Conservation (phyloP, 495 filamentous ascomycete genomes). For the Lindgomyces ingoldianus region DNA sequence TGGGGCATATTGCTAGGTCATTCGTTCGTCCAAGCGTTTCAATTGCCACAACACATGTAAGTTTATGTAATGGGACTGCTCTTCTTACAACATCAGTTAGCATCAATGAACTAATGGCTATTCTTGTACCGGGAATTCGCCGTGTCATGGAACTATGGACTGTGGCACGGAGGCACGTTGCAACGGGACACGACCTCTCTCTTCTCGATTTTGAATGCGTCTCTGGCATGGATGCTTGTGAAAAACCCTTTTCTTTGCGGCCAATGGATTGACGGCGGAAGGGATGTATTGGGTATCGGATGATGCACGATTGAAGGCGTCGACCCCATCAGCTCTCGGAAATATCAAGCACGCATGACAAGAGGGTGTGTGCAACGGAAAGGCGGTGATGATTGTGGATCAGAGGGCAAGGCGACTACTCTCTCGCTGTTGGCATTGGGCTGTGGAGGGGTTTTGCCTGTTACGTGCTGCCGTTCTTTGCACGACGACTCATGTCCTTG, state of each 20-base stretch:
- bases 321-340: conserved; percentile 2
- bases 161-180: conserved; percentile 9
- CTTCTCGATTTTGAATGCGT: not conserved
- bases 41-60: not conserved
- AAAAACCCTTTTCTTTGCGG: conserved; percentile 8
- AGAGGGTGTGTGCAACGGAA: conserved; percentile 3
- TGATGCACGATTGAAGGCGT: not conserved
- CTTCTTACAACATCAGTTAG: no score
- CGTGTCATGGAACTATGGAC: conserved; percentile 12
- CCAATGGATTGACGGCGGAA: conserved; percentile 12
- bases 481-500: conserved; percentile 26
- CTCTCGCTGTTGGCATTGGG: not conserved
- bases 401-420: not conserved
- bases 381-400: conserved; percentile 5
- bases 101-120: conserved; percentile 1
- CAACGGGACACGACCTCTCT: conserved; percentile 6
- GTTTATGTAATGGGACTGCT: not conserved
- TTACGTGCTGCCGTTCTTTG: conserved; percentile 1
- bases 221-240: conserved; percentile 3
- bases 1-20: not conserved
- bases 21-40: not conserved
- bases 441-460: not conserved
- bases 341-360: conserved; percentile 3
- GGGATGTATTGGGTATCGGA: conserved; percentile 6
- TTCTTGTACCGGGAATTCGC: not conserved